Evolutionary conservation across 495 filamentous ascomycete genomes (phyloP).

Genomic region (Cercophora newfieldiana): DNA sequence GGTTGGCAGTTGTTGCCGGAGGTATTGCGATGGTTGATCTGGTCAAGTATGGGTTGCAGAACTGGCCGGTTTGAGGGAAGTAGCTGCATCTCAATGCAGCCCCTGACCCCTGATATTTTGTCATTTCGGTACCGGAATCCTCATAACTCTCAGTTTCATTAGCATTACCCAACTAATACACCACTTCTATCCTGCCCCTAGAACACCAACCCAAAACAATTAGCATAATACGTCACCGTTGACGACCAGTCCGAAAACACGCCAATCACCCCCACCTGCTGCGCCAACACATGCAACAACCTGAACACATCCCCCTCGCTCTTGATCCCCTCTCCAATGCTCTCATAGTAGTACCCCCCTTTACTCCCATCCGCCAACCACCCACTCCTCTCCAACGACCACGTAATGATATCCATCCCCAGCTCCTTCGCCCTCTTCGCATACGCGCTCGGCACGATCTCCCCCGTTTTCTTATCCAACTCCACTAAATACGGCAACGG

Average conservation of each 20-base stretch:
- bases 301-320: conserved; percentile 61
- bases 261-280: conserved; percentile 54
- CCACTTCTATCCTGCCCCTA: no score
- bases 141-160: no score
- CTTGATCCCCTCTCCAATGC: conserved; percentile 50
- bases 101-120: no score
- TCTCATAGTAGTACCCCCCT: conserved; percentile 55
- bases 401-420: conserved; percentile 59
- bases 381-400: conserved; percentile 62
- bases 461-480: conserved; percentile 29
- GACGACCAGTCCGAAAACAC: conserved; percentile 66
- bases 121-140: not conserved
- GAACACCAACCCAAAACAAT: conserved; percentile 51
- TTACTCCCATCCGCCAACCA: conserved; percentile 48
- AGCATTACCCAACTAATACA: no score
- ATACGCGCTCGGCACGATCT: conserved; percentile 45
- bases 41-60: no score
- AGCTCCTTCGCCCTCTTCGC: conserved; percentile 50
- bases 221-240: conserved; percentile 63
- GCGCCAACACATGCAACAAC: conserved; percentile 57
- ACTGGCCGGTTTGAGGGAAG: no score
- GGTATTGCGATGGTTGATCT: no score
- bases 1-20: no score
- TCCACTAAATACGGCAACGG: conserved; percentile 46
- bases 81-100: no score